A percentile compares a stretch with the other conserved stretches of the same genome.
These are phyloP conservation scores for Mucor piriformis DNA, from an alignment of 371 early-diverging fungal genomes.

Conservation along the genomic window DNA sequence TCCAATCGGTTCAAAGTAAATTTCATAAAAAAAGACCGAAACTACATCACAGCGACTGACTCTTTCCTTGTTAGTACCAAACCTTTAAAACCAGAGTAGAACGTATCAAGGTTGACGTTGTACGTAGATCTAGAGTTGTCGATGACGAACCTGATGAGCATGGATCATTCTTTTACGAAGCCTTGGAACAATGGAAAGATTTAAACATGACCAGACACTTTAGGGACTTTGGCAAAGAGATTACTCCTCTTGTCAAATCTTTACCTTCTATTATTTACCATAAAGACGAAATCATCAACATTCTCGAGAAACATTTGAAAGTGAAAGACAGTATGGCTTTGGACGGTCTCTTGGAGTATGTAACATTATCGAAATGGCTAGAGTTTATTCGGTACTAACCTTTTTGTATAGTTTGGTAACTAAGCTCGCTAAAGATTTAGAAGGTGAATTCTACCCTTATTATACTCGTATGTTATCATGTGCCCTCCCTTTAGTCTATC, in stretches of 20 bases:
- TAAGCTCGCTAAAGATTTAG: constrained; percentile 87
- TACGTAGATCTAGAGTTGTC: constrained; percentile 49
- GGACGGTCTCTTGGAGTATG: constrained; percentile 80
- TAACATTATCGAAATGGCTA: neutral
- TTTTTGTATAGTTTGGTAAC: constrained; percentile 64
- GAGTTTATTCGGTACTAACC: neutral
- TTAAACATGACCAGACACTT: constrained; percentile 86
- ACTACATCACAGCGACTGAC: neutral
- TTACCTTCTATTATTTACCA: constrained; percentile 88
- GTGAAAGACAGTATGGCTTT: constrained; percentile 64
- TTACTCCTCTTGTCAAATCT: constrained; percentile 68
- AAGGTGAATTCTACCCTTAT: constrained; percentile 87
- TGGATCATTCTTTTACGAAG: constrained; percentile 85
- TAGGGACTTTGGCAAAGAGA: constrained; percentile 66
- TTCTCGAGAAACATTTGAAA: constrained; percentile 68
- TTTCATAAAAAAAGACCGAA: neutral
- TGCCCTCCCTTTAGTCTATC: constrained; percentile 68
- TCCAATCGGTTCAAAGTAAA: constrained; percentile 73
- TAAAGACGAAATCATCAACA: constrained; percentile 74
- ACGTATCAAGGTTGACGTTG: constrained; percentile 77
- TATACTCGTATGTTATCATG: constrained; percentile 65
- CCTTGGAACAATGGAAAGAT: constrained; percentile 80
- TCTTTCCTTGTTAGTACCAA: constrained; percentile 66
- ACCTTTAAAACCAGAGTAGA: constrained; percentile 82
- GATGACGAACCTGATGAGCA: constrained; percentile 67